These are phyloP conservation scores for Plasmodium relictum DNA, from an alignment of 169 alveolate genomes.

Conservation along the genomic window DNA sequence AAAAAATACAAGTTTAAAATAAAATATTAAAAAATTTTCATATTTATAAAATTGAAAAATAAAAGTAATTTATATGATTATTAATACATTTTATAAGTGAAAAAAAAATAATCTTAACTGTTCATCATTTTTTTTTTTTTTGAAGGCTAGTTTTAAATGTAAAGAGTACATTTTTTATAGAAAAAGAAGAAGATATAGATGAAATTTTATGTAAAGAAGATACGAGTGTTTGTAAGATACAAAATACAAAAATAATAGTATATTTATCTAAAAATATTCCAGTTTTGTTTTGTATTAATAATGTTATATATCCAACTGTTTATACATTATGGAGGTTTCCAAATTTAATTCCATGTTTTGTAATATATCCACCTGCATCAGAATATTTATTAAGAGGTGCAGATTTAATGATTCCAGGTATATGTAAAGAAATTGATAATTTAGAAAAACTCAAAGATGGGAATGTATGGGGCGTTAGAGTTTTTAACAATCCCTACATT, in stretches of 20 bases:
- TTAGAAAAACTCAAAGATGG: slow-evolving; percentile 71
- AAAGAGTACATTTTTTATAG: slow-evolving; percentile 44
- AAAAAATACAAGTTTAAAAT: neutral
- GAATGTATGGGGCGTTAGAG: slow-evolving; percentile 72
- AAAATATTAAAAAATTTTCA: neutral
- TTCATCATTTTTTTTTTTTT: slow-evolving; percentile 12
- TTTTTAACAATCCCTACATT: slow-evolving; percentile 75
- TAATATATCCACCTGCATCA: slow-evolving; percentile 78
- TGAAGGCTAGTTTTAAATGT: slow-evolving; percentile 27
- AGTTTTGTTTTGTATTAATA: slow-evolving; percentile 27
- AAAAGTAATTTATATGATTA: neutral
- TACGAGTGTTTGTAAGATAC: slow-evolving; percentile 50
- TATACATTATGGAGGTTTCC: slow-evolving; percentile 80
- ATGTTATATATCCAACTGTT: slow-evolving; percentile 58
- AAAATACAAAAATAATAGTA: slow-evolving; percentile 38
- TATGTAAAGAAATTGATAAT: slow-evolving; percentile 72
- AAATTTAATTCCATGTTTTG: slow-evolving; percentile 69
- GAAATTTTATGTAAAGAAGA: slow-evolving; percentile 63
- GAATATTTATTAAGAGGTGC: slow-evolving; percentile 80
- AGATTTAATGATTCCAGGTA: slow-evolving; percentile 83
- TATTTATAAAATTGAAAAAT: neutral
- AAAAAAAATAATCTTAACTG: neutral
- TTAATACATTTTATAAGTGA: neutral
- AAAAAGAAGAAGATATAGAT: slow-evolving; percentile 47
- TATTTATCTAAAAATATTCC: slow-evolving; percentile 66